A percentile compares a stretch with the other conserved stretches of the same genome.
Conservation (phyloP, 768 basidiomycete species). For the Lepiota brunneoincarnata region DNA sequence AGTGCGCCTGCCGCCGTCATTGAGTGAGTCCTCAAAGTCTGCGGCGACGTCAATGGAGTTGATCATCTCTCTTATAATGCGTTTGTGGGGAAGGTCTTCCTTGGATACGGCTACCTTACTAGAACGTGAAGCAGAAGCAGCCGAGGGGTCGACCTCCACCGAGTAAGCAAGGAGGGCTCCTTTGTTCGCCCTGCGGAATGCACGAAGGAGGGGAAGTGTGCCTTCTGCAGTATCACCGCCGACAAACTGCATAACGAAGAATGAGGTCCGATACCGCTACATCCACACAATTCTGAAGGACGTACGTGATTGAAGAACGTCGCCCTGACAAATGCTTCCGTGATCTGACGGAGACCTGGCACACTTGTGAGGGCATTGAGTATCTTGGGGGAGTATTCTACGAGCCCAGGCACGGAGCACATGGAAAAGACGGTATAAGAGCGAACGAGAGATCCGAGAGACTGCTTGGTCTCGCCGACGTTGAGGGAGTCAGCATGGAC, state of each 20-base stretch:
- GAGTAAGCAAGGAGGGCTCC: constrained; percentile 82
- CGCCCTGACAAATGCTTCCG: constrained; percentile 64
- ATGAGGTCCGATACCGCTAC: constrained; percentile 1
- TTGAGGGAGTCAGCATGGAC: constrained; percentile 7
- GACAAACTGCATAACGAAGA: constrained; percentile 60
- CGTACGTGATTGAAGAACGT: constrained; percentile 87
- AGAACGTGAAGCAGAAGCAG: constrained; percentile 17
- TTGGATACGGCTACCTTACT: constrained; percentile 17
- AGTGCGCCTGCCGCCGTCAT: constrained; percentile 50
- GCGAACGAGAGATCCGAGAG: constrained; percentile 36
- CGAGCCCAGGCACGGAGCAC: constrained; percentile 72
- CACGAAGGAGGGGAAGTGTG: constrained; percentile 60
- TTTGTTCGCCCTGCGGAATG: constrained; percentile 63
- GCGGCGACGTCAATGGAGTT: constrained; percentile 76
- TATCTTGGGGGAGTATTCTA: constrained; percentile 71
- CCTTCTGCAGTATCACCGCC: constrained; percentile 80
- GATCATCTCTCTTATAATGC: constrained; percentile 73
- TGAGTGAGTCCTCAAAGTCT: constrained; percentile 64
- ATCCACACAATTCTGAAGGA: not conserved
- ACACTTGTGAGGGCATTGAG: constrained; percentile 49
- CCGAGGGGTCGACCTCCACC: constrained; percentile 66
- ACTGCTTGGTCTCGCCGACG: constrained; percentile 3
- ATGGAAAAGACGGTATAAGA: constrained; percentile 81
- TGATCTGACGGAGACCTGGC: constrained; percentile 61
- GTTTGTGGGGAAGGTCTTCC: constrained; percentile 45